A percentile compares a stretch with the other conserved stretches of the same genome.
These are phyloP conservation scores for Lipomyces anomalus DNA, from an alignment of 805 yeast genomes.

Conservation along the genomic window DNA sequence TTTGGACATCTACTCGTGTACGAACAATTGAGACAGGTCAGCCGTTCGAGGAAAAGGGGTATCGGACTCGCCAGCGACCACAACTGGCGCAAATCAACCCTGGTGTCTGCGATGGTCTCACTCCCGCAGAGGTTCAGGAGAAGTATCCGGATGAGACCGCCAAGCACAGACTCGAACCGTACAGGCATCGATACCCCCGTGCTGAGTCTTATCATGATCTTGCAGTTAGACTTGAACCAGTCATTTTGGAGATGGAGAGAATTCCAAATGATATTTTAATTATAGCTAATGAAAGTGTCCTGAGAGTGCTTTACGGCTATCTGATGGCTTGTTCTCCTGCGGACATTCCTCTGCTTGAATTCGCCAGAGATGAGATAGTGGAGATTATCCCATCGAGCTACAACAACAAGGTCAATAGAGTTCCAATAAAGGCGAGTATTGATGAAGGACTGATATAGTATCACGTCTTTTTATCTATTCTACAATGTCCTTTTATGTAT, in stretches of 20 bases:
- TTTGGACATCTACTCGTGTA: conserved; percentile 92
- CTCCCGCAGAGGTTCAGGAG: conserved; percentile 51
- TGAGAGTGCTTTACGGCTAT: conserved; percentile 88
- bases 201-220: conserved; percentile 95
- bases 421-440: conserved; percentile 25
- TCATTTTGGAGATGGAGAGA: conserved; percentile 89
- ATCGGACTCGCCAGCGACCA: conserved; percentile 66
- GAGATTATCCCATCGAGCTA: conserved; percentile 86
- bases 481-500: too few species aligned
- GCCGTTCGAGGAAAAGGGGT: conserved; percentile 56
- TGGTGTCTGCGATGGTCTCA: conserved; percentile 72
- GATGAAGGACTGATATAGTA: too few species aligned
- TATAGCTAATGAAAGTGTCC: conserved; percentile 87
- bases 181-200: conserved; percentile 85
- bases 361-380: conserved; percentile 76
- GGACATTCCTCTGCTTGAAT: conserved; percentile 75
- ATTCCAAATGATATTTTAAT: conserved; percentile 73
- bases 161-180: conserved; percentile 68
- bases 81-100: conserved; percentile 86
- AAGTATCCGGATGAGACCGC: conserved; percentile 65
- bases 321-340: conserved; percentile 84
- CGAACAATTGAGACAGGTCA: conserved; percentile 77
- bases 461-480: too few species aligned
- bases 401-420: conserved; percentile 58
- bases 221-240: conserved; percentile 89